Evolutionary conservation across 202 grass and related monocot genomes (phyloP).

Genomic region (Eragrostis tef): DNA sequence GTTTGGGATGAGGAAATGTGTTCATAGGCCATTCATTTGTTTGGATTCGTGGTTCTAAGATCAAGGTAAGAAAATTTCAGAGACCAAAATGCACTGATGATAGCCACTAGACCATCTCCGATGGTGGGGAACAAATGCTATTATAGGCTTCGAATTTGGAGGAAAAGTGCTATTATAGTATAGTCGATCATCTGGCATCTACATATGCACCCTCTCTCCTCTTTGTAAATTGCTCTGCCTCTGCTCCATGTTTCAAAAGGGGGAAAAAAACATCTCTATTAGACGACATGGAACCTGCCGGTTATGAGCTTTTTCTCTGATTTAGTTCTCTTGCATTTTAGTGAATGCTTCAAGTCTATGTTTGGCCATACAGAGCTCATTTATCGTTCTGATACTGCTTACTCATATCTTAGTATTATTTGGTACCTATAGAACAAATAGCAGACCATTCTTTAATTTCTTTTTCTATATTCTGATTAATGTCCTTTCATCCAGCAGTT

Average conservation of each 20-base stretch:
- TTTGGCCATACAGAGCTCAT: neutral
- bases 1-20: neutral
- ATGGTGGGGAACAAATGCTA: neutral
- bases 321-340: neutral
- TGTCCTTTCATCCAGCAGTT: neutral
- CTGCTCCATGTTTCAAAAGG: neutral
- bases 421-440: neutral
- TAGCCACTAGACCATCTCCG: neutral
- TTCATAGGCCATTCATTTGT: neutral
- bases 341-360: neutral
- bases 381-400: neutral
- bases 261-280: neutral
- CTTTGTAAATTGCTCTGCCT: neutral
- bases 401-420: neutral
- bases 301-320: neutral
- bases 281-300: neutral
- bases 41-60: neutral
- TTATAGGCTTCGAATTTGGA: neutral
- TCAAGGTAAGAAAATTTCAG: neutral
- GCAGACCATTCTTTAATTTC: neutral
- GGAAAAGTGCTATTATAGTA: neutral
- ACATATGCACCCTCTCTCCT: neutral
- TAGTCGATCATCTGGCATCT: neutral
- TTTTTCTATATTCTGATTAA: conserved; percentile 28
- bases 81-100: neutral